Base-by-base conservation (phyloP, 1,284 basidiomycete genomes). In the Fomitopsis betulina region DNA sequence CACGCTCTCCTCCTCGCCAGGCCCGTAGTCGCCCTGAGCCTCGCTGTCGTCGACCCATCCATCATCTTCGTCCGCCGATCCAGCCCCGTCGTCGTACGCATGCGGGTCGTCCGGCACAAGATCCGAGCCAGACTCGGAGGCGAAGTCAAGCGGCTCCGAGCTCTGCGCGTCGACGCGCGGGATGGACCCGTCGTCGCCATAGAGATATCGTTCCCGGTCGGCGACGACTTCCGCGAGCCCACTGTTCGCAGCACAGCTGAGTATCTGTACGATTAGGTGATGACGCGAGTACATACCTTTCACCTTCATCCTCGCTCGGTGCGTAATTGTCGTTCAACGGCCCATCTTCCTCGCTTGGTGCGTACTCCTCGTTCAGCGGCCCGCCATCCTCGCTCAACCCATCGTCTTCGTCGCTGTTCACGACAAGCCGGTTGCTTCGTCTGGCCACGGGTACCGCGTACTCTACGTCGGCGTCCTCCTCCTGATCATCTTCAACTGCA, bases 181-280 rank as follows among this genome's bases (percentile, higher is more conserved):
- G 3, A 67, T 51, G 2, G 65, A 65, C 2, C 65, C 65, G 33
- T 67, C 65, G 49, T 67, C 63, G n/a, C 65, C 65, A 35, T 67
- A 67, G 30, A 67, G 30, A 10, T 47, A 67, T 64, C 52, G 50
- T 49, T 67, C 65, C 10, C 64, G 63, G 0, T 60, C 62, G 8
- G 65, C 65, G 4, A 67, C 64, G 37, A 59, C 60, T 0, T 42
- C 63, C 1, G 65, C 64, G 7, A 65, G 59, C 33, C 59, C 59
- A 15, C 56, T 62, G 37, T 30, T 30, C 27, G 27, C 15, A n/a
- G 3, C 23, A 10, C 33, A 7, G 7, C 3, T 17, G 13, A 52
- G 17, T 30, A 21, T 37, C 32, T 19, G 21, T n/a, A 10, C 7
- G 21, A 15, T 3, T 13, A 6, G 23, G 32, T 21, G 21, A 25